Evolutionary conservation across 192 early-diverging fungal genomes (phyloP).

Genomic region (Entomortierella lignicola): DNA sequence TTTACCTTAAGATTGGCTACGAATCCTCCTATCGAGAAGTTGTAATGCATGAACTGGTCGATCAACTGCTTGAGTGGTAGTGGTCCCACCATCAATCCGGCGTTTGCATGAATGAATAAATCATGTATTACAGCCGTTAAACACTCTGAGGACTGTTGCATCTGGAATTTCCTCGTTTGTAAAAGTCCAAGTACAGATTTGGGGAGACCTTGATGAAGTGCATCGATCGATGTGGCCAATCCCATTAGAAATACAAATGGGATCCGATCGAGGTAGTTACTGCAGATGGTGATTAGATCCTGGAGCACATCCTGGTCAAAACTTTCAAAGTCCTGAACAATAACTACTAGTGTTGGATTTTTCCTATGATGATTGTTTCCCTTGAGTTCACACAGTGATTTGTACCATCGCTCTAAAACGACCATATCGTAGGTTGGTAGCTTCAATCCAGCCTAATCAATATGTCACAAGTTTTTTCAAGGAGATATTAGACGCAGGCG

Average conservation of each 20-base stretch:
- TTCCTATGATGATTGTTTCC: neutral
- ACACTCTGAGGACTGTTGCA: slow-evolving; percentile 80
- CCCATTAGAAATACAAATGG: slow-evolving; percentile 87
- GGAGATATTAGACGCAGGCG: no score
- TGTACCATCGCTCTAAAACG: slow-evolving; percentile 76
- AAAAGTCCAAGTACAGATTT: slow-evolving; percentile 78
- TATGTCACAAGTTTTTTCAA: neutral
- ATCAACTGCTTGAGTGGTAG: slow-evolving; percentile 80
- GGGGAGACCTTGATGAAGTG: slow-evolving; percentile 82
- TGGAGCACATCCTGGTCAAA: slow-evolving; percentile 79
- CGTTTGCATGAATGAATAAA: slow-evolving; percentile 67
- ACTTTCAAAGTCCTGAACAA: slow-evolving; percentile 90
- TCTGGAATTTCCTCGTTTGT: slow-evolving; percentile 81
- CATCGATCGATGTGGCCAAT: slow-evolving; percentile 88
- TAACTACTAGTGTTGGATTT: slow-evolving; percentile 69
- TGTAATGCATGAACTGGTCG: slow-evolving; percentile 83
- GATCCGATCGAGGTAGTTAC: slow-evolving; percentile 74
- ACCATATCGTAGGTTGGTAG: slow-evolving; percentile 73
- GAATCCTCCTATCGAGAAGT: slow-evolving; percentile 83
- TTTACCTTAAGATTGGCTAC: slow-evolving; percentile 78
- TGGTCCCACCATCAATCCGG: slow-evolving; percentile 71
- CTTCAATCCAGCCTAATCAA: slow-evolving; percentile 39
- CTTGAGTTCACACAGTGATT: slow-evolving; percentile 24
- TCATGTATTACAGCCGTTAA: slow-evolving; percentile 63
- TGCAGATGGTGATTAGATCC: slow-evolving; percentile 79